Percentiles rank a stretch among this genome's conserved stretches.
Conservation (phyloP, 257 asterid genomes). For the Penstemon newberryi region DNA sequence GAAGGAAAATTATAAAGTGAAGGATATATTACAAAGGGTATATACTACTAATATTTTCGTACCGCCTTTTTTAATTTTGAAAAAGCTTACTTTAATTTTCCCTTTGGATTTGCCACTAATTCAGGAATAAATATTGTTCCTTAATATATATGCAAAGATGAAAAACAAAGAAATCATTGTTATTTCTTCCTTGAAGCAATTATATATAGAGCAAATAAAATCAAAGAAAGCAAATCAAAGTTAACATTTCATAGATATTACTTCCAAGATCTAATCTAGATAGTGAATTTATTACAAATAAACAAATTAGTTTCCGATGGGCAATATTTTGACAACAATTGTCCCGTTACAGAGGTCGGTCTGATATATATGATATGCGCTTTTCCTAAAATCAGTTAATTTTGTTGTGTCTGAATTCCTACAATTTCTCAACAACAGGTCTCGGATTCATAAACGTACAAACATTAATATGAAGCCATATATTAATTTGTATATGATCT, state of each 20-base stretch:
- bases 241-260: not conserved
- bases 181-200: too few species aligned
- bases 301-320: not conserved
- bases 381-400: too few species aligned
- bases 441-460: conserved; percentile 4
- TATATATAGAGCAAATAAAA: not conserved
- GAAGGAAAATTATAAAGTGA: not conserved
- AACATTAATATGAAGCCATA: not conserved
- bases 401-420: too few species aligned
- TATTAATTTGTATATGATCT: not conserved
- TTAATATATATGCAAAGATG: not conserved
- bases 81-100: not conserved
- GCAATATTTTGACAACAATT: too few species aligned
- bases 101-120: not conserved
- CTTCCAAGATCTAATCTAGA: not conserved
- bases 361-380: too few species aligned
- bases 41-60: too few species aligned
- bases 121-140: not conserved
- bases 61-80: not conserved
- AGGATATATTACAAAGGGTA: not conserved
- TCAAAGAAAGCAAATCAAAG: not conserved
- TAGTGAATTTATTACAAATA: too few species aligned
- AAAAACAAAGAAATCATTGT: not conserved
- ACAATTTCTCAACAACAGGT: not conserved
- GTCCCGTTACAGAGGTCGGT: too few species aligned